Conservation (phyloP, 306 rosid species). For the Medicago lupulina region DNA sequence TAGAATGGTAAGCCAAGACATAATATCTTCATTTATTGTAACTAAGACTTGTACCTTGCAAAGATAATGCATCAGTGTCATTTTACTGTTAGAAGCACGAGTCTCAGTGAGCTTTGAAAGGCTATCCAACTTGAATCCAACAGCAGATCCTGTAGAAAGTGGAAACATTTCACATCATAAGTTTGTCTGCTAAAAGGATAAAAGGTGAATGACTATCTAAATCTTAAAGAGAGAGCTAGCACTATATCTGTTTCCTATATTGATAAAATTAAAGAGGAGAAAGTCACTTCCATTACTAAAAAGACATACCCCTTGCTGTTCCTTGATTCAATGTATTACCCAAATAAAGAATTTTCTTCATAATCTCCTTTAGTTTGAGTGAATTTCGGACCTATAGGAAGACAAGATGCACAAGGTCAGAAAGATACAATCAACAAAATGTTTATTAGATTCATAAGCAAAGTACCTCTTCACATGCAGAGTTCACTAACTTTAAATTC, state of each 20-base stretch:
- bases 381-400: conserved; percentile 75
- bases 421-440: conserved; percentile 15
- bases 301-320: conserved; percentile 88
- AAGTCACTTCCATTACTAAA: conserved; percentile 26
- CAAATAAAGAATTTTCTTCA: conserved; percentile 84
- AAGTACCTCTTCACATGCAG: conserved; percentile 88
- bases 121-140: conserved; percentile 97
- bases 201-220: conserved; percentile 12
- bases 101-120: conserved; percentile 89
- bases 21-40: conserved; percentile 40
- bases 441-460: conserved; percentile 36
- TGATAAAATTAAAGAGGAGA: conserved; percentile 18
- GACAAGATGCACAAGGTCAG: conserved; percentile 39
- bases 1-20: conserved; percentile 37
- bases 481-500: conserved; percentile 73
- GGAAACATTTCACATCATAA: conserved; percentile 24
- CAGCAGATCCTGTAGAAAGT: conserved; percentile 76
- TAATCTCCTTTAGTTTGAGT: conserved; percentile 79
- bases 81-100: conserved; percentile 87
- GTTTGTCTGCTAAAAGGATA: conserved; percentile 13
- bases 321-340: conserved; percentile 96
- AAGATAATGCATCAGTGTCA: conserved; percentile 98
- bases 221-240: conserved; percentile 29
- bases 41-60: conserved; percentile 71
- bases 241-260: conserved; percentile 25